Base-by-base conservation (phyloP, 2,329 filamentous ascomycete genomes). In the Ambrosiella beaveri region DNA sequence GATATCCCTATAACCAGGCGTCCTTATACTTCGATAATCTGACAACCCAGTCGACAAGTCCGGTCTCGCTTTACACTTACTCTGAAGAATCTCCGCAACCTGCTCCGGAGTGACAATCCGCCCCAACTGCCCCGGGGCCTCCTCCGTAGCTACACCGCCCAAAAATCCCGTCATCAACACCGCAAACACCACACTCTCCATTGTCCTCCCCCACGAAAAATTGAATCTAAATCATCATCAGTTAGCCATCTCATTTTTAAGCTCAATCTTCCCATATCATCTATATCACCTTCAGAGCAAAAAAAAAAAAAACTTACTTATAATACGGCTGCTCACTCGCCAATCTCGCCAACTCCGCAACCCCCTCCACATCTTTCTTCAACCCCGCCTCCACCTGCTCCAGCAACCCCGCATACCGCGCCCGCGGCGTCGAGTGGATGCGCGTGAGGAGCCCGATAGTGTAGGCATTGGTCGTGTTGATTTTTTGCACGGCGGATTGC, bases 321-420 rank as follows among this genome's bases (percentile, higher is more conserved):
- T 97, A 98, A 75, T 97, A 98, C 0, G 93, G 91, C 66, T 94
- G 85, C 68, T 86, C 78, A 35, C 88, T 90, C 1, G 90, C 88
- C 57, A 87, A 79, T 57, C 76, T 71, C 61, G 81, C 79, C 50
- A 98, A 79, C 63, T 84, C 81, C 59, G 74, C 72, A 51, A 96
- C 78, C 50, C 84, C 85, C 53, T 80, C 74, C 58, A 86, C 78
- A 68, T 95, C 82, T 40, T 85, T 79, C 62, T 79, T 74, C 67
- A 97, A 86, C 59, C 73, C 74, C n/a, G 80, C 79, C 61, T 88
- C 79, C 1, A 88, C 83, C 63, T 86, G 79, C 9, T 77, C 73
- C 49, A 95, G 75, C 39, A 96, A 57, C 59, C 57, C 70, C 73
- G 62, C 65, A 77, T 77, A 77, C 62, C 74, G 73, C 19, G 74